Conservation (phyloP, 306 rosid genomes). For the Cicer bijugum region DNA sequence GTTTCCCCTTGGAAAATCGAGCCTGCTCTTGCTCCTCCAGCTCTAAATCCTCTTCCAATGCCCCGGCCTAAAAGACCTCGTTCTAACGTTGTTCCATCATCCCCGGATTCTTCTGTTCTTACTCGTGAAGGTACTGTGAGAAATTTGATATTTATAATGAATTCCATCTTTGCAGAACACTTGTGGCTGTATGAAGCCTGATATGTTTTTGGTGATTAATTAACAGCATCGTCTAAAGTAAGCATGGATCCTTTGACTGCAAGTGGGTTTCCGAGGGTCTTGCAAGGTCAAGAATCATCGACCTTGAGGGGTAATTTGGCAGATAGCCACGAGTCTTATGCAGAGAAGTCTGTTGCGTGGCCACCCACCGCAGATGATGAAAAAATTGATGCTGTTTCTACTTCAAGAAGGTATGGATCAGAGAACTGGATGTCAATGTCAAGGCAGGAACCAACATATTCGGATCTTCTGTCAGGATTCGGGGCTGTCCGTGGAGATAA, state of each 20-base stretch:
- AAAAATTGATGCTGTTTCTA: constrained; percentile 64
- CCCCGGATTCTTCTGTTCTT: constrained; percentile 84
- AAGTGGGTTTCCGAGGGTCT: constrained; percentile 80
- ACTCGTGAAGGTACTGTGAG: constrained; percentile 71
- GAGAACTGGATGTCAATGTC: constrained; percentile 68
- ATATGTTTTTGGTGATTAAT: constrained; percentile 31
- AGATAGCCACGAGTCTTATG: constrained; percentile 64
- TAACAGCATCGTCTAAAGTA: constrained; percentile 64
- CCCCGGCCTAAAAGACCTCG: constrained; percentile 87
- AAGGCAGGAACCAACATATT: constrained; percentile 75
- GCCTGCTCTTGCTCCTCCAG: constrained; percentile 90
- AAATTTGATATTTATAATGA: background rate
- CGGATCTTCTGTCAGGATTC: constrained; percentile 85
- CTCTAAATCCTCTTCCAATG: constrained; percentile 75
- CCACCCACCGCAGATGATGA: constrained; percentile 64
- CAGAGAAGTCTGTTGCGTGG: constrained; percentile 74
- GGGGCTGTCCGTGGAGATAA: constrained; percentile 62
- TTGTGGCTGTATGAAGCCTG: constrained; percentile 30
- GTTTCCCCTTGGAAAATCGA: constrained; percentile 98
- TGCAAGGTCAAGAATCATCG: constrained; percentile 98
- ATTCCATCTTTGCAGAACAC: background rate
- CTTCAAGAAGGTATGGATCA: constrained; percentile 64
- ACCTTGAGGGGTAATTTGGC: constrained; percentile 73
- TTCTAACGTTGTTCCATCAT: constrained; percentile 66
- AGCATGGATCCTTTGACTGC: constrained; percentile 67